Conservation (phyloP, 768 basidiomycete species). For the Rhizopogon roseolus region DNA sequence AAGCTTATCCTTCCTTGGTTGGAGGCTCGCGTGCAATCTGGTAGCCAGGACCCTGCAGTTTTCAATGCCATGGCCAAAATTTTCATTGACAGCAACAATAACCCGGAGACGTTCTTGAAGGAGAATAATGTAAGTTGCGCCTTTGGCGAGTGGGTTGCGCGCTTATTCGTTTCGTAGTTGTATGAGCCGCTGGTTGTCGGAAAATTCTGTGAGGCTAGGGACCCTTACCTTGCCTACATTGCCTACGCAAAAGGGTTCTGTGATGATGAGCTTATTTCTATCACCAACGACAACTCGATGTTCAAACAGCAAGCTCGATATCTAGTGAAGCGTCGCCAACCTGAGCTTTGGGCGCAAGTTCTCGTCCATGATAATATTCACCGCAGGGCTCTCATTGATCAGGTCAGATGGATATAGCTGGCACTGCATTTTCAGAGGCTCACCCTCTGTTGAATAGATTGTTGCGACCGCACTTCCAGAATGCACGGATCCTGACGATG, state of each 20-base stretch:
- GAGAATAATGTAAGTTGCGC: constrained; percentile 83
- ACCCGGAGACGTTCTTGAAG: constrained; percentile 96
- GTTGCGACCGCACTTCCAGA: constrained; percentile 95
- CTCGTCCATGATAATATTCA: constrained; percentile 85
- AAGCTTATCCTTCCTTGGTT: constrained; percentile 98
- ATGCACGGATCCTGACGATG: constrained; percentile 96
- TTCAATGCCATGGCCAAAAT: constrained; percentile 99
- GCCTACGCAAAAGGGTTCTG: constrained; percentile 99
- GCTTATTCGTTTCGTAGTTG: constrained; percentile 43
- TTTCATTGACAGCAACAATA: constrained; percentile 97
- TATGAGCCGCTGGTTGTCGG: constrained; percentile 97
- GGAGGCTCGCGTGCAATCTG: constrained; percentile 88
- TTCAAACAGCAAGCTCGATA: constrained; percentile 99
- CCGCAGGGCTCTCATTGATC: constrained; percentile 91
- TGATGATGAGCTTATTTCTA: constrained; percentile 93
- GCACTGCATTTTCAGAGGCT: not conserved
- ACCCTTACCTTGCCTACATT: constrained; percentile 98
- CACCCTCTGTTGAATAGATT: constrained; percentile 44
- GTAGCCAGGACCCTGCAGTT: constrained; percentile 88
- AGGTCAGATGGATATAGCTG: constrained; percentile 41
- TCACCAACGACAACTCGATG: constrained; percentile 99
- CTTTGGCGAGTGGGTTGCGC: not conserved
- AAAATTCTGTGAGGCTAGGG: constrained; percentile 98
- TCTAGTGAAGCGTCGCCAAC: constrained; percentile 91
- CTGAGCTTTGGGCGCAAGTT: constrained; percentile 96